Conservation (phyloP, 2,329 filamentous ascomycete genomes). For the Furcasterigmium sp. region DNA sequence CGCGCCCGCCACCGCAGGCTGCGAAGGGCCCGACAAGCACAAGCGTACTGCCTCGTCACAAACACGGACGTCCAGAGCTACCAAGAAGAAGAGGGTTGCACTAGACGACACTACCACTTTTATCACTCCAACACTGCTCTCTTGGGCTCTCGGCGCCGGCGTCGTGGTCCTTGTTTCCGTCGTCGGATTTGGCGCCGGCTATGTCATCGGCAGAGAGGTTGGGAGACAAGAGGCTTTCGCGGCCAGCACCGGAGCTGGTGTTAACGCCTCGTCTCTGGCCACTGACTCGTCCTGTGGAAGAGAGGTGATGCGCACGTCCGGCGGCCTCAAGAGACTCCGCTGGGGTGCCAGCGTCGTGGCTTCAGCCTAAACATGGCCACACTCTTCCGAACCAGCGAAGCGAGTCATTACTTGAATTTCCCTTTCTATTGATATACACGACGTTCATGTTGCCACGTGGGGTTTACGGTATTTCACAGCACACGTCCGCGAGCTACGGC, state of each 20-base stretch:
- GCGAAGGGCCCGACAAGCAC: conserved; percentile 31
- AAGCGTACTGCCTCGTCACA: conserved; percentile 40
- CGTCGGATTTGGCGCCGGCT: conserved; percentile 64
- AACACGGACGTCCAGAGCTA: conserved; percentile 33
- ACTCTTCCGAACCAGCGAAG: too few species aligned
- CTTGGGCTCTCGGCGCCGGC: conserved; percentile 62
- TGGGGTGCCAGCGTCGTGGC: conserved; percentile 50
- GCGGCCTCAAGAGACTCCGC: conserved; percentile 44
- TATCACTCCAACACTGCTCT: conserved; percentile 55
- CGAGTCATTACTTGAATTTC: too few species aligned
- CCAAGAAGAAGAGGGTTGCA: conserved; percentile 55
- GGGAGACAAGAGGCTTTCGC: conserved; percentile 55
- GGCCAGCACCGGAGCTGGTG: conserved; percentile 31
- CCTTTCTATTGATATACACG: not conserved
- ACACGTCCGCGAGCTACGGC: not conserved
- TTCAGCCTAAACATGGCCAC: conserved; percentile 11
- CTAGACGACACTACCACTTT: conserved; percentile 29
- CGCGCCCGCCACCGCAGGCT: conserved; percentile 12
- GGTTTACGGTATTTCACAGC: not conserved
- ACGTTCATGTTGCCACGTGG: not conserved
- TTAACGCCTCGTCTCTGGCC: conserved; percentile 36
- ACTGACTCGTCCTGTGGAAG: conserved; percentile 40
- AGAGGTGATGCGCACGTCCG: conserved; percentile 47
- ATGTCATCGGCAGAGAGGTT: conserved; percentile 62
- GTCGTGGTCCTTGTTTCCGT: conserved; percentile 64